A percentile compares a stretch with the other conserved stretches of the same genome.
phyloP scores from a whole-genome alignment of 805 yeast genomes.

The Kuraishia hungarica region DNA sequence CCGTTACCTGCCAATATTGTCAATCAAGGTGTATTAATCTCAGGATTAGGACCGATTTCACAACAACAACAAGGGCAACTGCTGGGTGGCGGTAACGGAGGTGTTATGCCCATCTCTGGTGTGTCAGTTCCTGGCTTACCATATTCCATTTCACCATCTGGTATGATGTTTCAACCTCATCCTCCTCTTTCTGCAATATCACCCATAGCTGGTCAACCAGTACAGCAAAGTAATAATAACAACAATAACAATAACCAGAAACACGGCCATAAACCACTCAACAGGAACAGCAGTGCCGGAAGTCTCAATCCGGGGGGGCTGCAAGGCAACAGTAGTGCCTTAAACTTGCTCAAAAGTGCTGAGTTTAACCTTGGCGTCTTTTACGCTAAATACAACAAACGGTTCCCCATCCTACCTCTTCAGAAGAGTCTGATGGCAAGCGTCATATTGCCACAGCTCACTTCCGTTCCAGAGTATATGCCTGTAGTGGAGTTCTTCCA shows the following conservation, averaged over 20 bases:
- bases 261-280: neutral
- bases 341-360: conserved; percentile 14
- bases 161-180: neutral
- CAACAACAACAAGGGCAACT: neutral
- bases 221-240: conserved; percentile 9
- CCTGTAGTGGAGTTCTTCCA: conserved; percentile 31
- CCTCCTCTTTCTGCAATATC: neutral
- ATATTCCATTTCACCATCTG: neutral
- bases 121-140: neutral
- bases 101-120: neutral
- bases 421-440: conserved; percentile 18
- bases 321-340: conserved; percentile 1
- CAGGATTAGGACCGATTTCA: neutral
- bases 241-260: conserved; percentile 4
- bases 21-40: neutral
- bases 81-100: neutral
- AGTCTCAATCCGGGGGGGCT: neutral
- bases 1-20: neutral
- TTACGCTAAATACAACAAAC: conserved; percentile 32
- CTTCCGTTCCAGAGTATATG: conserved; percentile 21
- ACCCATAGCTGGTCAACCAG: conserved; percentile 3
- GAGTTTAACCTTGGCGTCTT: conserved; percentile 30
- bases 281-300: neutral
- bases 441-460: conserved; percentile 12
- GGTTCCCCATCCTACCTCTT: conserved; percentile 37